phyloP scores from a whole-genome alignment of 495 filamentous ascomycete genomes.

The Aspergillus kassunensis region DNA sequence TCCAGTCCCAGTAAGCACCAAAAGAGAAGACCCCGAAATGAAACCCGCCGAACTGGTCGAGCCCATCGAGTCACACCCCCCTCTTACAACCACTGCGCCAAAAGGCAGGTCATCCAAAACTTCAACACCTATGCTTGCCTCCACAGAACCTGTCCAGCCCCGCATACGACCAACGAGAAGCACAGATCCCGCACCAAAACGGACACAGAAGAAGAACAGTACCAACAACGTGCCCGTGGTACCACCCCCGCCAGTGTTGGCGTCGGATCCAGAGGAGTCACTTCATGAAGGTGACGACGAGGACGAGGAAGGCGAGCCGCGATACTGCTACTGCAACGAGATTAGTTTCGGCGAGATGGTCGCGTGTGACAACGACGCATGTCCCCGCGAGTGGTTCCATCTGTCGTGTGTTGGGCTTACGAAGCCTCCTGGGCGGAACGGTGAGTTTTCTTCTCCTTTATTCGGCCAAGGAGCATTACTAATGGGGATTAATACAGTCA shows the following conservation, averaged over 20 bases:
- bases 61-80: slow-evolving; percentile 16
- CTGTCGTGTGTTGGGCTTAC: slow-evolving; percentile 84
- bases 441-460: slow-evolving; percentile 47
- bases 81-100: slow-evolving; percentile 11
- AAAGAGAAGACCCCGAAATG: slow-evolving; percentile 31
- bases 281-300: slow-evolving; percentile 62
- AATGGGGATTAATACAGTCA: slow-evolving; percentile 55
- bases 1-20: slow-evolving; percentile 18
- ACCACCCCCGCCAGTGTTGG: slow-evolving; percentile 34
- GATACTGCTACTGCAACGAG: slow-evolving; percentile 90
- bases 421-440: slow-evolving; percentile 77
- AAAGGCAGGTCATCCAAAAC: slow-evolving; percentile 55
- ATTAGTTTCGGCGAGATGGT: slow-evolving; percentile 98
- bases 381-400: slow-evolving; percentile 95
- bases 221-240: slow-evolving; percentile 23
- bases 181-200: slow-evolving; percentile 47
- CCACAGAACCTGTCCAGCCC: slow-evolving; percentile 31
- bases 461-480: slow-evolving; percentile 18
- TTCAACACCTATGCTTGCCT: slow-evolving; percentile 47
- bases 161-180: slow-evolving; percentile 40
- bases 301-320: slow-evolving; percentile 73
- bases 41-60: slow-evolving; percentile 30
- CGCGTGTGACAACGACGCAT: slow-evolving; percentile 87
- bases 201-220: slow-evolving; percentile 64
- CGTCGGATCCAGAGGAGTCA: slow-evolving; percentile 47